These are phyloP conservation scores for Astrocystis sublimbata DNA, from an alignment of 495 filamentous ascomycete genomes.

Conservation along the genomic window DNA sequence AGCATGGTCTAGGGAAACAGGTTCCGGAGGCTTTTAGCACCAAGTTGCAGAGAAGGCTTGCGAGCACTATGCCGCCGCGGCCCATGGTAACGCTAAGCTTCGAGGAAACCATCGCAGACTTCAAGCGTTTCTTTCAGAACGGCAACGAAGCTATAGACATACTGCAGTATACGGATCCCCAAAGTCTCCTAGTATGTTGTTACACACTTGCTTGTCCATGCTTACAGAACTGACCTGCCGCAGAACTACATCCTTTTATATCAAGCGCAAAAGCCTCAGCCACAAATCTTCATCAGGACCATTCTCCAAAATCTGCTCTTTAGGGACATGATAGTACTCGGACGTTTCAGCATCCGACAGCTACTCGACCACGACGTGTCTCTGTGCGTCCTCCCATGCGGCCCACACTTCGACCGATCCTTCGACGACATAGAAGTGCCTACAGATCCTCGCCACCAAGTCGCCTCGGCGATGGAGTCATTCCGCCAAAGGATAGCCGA, in stretches of 20 bases:
- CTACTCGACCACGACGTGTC: constrained; percentile 78
- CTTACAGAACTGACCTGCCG: constrained; percentile 5
- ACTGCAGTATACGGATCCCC: constrained; percentile 65
- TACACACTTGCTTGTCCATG: constrained; percentile 4
- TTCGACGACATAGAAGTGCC: constrained; percentile 77
- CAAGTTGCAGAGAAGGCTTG: constrained; percentile 84
- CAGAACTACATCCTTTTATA: constrained; percentile 71
- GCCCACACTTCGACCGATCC: constrained; percentile 66
- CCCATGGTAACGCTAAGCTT: constrained; percentile 79
- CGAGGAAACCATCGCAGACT: constrained; percentile 67
- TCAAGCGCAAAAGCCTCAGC: constrained; percentile 76
- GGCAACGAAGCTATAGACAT: constrained; percentile 67
- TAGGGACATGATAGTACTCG: constrained; percentile 65
- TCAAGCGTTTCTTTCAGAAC: constrained; percentile 72
- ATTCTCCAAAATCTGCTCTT: constrained; percentile 77
- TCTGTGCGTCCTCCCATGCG: constrained; percentile 71
- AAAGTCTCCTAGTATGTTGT: constrained; percentile 62
- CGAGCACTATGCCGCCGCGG: constrained; percentile 89
- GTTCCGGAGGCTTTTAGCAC: constrained; percentile 81
- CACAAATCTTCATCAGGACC: constrained; percentile 79
- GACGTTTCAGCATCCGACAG: constrained; percentile 65
- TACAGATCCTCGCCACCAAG: constrained; percentile 72
- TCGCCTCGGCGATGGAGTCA: constrained; percentile 73
- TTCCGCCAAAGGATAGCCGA: constrained; percentile 75
- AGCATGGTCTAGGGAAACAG: constrained; percentile 61